Base-by-base conservation (phyloP, 83 land plant species). In the Picea abies region DNA sequence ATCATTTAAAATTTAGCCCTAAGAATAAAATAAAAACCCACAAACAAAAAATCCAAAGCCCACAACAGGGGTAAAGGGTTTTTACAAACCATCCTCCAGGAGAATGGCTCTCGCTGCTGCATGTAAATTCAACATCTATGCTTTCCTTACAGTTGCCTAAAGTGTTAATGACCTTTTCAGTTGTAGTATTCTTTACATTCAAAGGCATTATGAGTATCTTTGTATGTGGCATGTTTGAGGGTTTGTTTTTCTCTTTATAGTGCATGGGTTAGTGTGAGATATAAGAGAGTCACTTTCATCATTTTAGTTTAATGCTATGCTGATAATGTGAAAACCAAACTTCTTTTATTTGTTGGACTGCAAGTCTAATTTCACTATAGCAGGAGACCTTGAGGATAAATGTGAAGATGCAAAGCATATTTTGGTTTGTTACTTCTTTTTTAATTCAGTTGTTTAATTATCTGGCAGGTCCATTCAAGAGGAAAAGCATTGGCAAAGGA, bases 401-500 rank as follows among this genome's bases (percentile, higher is more conserved):
- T 72, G 44, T 3, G 41, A 44, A 20, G n/a, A 72, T 17, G 39
- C 44, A 41, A 44, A 72, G 23, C 76, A 39, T 41, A 72, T 6
- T 4, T 2, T 70, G 49, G 26, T 22, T 41, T 73, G 26, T 52
- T 44, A 41, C 20, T 72, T 44, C 22, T 73, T n/a, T 65, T 78
- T 70, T 60, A 14, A 26, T 60, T 26, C 37, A 26, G 49, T 35
- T 26, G 9, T 11, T 65, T 65, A 60, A 78, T 78, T 52, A 78
- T 60, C 58, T 19, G 37, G 63, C 82, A 98, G 99, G 99, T 98
- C 60, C 99, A 98, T 80, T 93, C 99, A 2, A 89, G 96, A 85
- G 99, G 99, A 20, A 98, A 98, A 82, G 94, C 99, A 20, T 90
- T 98, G 82, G 99, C 90, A 47, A 98, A 98, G 89, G 99, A 98